Evolutionary conservation across 75 land plant genomes (phyloP).

Genomic region (Isoetes taiwanensis): DNA sequence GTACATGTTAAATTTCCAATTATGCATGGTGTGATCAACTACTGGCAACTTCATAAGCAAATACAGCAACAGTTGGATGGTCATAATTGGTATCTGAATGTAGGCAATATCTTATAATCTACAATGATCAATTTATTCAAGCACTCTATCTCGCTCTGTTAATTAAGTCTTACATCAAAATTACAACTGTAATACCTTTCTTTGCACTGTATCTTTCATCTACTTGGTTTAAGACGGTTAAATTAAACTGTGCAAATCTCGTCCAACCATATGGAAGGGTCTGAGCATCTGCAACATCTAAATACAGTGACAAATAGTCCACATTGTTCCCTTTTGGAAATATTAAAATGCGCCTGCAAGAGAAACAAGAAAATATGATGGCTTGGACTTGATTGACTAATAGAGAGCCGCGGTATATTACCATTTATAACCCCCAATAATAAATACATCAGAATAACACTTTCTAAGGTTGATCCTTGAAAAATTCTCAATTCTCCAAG

Average conservation of each 20-base stretch:
- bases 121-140: no score
- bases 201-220: slow-evolving; percentile 50
- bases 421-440: slow-evolving; percentile 89
- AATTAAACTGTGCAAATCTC: slow-evolving; percentile 87
- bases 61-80: no score
- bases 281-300: slow-evolving; percentile 86
- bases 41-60: no score
- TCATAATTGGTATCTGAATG: no score
- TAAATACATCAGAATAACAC: slow-evolving; percentile 77
- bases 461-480: slow-evolving; percentile 64
- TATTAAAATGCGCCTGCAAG: slow-evolving; percentile 71
- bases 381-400: no score
- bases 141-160: no score
- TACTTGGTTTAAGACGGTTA: slow-evolving; percentile 79
- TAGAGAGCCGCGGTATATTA: slow-evolving; percentile 7
- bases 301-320: slow-evolving; percentile 79
- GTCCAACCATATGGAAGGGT: slow-evolving; percentile 84
- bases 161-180: no score
- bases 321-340: slow-evolving; percentile 99
- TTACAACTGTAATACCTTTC: slow-evolving; percentile 69
- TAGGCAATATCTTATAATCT: no score
- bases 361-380: background rate
- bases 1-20: no score
- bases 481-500: slow-evolving; percentile 81
- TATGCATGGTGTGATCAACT: no score